A percentile compares a stretch with the other conserved stretches of the same genome.
phyloP scores from a whole-genome alignment of 2,329 filamentous ascomycete species.

The Ophiostoma himal-ulmi region DNA sequence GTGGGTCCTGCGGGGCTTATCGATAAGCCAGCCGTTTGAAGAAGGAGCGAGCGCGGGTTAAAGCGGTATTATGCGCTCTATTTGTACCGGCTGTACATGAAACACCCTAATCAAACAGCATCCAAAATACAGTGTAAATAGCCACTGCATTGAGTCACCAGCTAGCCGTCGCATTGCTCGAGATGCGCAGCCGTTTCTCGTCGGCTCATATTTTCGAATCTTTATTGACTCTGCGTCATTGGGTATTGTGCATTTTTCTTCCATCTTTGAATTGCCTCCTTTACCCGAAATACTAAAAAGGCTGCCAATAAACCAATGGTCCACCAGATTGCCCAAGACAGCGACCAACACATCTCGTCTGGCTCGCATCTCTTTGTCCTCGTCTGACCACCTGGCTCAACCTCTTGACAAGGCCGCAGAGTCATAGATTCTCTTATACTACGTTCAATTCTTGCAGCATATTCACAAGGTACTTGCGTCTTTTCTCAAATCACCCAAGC shows the following conservation, averaged over 20 bases:
- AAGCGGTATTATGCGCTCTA: not conserved
- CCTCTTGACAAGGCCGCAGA: not conserved
- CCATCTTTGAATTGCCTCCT: not conserved
- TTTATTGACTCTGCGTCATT: not conserved
- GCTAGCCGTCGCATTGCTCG: not conserved
- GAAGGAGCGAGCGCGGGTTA: not conserved
- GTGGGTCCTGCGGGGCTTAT: constrained; percentile 11
- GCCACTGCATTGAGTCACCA: not conserved
- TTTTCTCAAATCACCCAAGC: not conserved
- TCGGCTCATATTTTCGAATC: not conserved
- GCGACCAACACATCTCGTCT: not conserved
- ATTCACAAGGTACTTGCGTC: constrained; percentile 27
- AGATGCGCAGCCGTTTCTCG: not conserved
- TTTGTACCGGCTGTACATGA: not conserved
- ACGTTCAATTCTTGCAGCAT: not conserved
- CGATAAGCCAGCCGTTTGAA: constrained; percentile 1
- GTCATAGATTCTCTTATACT: not conserved
- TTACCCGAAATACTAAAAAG: not conserved
- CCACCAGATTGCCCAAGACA: not conserved
- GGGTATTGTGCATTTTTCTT: not conserved
- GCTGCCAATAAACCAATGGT: not conserved
- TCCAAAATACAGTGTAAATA: not conserved
- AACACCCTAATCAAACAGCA: too few relatives aligned
- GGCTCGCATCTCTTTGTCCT: not conserved
- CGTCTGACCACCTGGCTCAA: not conserved